Percentiles rank a stretch among this genome's conserved stretches.
phyloP scores from a whole-genome alignment of 495 filamentous ascomycete species.

The Extremus antarcticus region DNA sequence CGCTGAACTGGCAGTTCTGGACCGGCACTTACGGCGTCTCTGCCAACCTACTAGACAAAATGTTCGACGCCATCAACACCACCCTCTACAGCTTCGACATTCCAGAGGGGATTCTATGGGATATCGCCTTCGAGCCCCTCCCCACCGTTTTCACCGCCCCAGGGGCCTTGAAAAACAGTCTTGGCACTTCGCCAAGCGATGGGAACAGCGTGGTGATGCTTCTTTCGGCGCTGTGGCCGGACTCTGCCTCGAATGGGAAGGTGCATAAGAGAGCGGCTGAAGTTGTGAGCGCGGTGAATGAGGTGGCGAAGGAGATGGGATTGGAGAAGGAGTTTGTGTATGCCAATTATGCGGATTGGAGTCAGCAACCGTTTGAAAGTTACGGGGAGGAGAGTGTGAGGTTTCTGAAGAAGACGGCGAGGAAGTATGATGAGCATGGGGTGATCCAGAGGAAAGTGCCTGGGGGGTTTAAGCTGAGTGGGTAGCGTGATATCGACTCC shows the following conservation, averaged over 20 bases:
- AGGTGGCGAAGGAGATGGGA: slow-evolving; percentile 22
- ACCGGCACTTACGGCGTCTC: slow-evolving; percentile 8
- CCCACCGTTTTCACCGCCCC: slow-evolving; percentile 4
- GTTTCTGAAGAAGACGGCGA: slow-evolving; percentile 30
- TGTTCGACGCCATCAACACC: slow-evolving; percentile 10
- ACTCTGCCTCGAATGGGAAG: slow-evolving; percentile 9
- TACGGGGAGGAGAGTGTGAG: slow-evolving; percentile 38
- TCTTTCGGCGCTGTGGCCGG: not conserved
- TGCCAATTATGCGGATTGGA: slow-evolving; percentile 35
- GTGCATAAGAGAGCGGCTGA: slow-evolving; percentile 2
- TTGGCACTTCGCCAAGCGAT: slow-evolving; percentile 2
- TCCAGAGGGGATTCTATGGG: not conserved
- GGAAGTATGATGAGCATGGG: slow-evolving; percentile 40
- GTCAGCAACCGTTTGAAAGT: slow-evolving; percentile 37
- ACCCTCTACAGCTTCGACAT: not conserved
- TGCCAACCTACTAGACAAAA: slow-evolving; percentile 1
- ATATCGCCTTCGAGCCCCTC: slow-evolving; percentile 11
- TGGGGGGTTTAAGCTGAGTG: slow-evolving; percentile 10
- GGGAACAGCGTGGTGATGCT: slow-evolving; percentile 1
- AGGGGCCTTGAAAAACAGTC: not conserved
- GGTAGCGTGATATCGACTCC: no score
- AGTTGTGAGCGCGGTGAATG: slow-evolving; percentile 10
- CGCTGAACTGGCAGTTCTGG: slow-evolving; percentile 10
- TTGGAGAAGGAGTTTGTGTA: slow-evolving; percentile 25
- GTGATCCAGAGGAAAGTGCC: slow-evolving; percentile 36